phyloP scores from a whole-genome alignment of 495 filamentous ascomycete genomes.

The Tuber microsphaerosporum region DNA sequence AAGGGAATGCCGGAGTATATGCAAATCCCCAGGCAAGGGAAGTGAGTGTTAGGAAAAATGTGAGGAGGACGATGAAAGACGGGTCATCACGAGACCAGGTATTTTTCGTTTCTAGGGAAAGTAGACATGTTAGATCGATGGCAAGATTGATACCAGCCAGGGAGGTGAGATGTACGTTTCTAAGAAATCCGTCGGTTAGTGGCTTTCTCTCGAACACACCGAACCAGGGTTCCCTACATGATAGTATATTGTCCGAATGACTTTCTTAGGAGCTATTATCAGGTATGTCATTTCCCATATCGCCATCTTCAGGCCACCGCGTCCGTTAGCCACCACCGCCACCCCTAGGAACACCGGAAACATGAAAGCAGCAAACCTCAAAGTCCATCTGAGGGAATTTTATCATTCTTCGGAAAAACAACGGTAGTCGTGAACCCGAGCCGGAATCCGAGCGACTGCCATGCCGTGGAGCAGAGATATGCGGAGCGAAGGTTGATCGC shows the following conservation, averaged over 20 bases:
- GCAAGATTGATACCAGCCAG: slow-evolving; percentile 5
- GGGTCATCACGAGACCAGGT: slow-evolving; percentile 71
- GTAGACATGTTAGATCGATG: slow-evolving; percentile 20
- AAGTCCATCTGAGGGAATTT: slow-evolving; percentile 67
- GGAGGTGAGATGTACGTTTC: slow-evolving; percentile 52
- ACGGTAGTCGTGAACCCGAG: slow-evolving; percentile 34
- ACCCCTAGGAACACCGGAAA: not conserved
- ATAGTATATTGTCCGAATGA: slow-evolving; percentile 70
- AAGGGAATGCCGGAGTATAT: slow-evolving; percentile 53
- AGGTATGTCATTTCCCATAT: slow-evolving; percentile 73
- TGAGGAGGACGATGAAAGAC: slow-evolving; percentile 69
- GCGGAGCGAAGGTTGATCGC: slow-evolving; percentile 30
- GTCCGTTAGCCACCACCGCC: slow-evolving; percentile 18
- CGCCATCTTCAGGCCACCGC: slow-evolving; percentile 44
- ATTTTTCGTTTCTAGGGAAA: slow-evolving; percentile 60
- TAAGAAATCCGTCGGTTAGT: slow-evolving; percentile 36
- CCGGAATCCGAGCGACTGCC: slow-evolving; percentile 30
- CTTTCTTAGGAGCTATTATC: slow-evolving; percentile 67
- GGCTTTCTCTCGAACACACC: not conserved
- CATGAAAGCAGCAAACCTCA: slow-evolving; percentile 47
- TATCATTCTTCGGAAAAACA: slow-evolving; percentile 48
- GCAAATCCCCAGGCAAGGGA: slow-evolving; percentile 67
- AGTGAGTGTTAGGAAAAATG: slow-evolving; percentile 66
- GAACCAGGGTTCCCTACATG: slow-evolving; percentile 50
- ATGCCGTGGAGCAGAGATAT: slow-evolving; percentile 31